Evolutionary conservation across 768 basidiomycete species (phyloP), one percentile per base, ranked within the genome.

Genomic region (Agaricus blazei): DNA sequence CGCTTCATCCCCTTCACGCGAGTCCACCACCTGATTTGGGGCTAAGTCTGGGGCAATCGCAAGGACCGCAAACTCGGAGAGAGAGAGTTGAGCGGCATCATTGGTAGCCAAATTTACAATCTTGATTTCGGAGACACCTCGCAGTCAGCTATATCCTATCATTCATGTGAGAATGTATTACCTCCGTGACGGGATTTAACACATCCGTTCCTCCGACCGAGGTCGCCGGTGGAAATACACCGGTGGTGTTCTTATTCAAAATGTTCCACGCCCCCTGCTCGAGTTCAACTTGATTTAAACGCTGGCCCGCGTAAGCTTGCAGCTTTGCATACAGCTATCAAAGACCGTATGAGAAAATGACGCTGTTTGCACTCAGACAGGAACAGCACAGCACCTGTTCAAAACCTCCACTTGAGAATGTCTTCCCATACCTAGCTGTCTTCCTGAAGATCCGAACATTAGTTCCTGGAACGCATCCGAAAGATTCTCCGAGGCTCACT

Each of bases 141-240:
- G 40, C 40, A 41, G 15, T 41, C 40, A 41, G 40, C 40, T 12
- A 14, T 2, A 5, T 3, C 1, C 6, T 41, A 41, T 5, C 19
- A 15, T 41, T 19, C 19, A 31, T 28, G 27, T 23, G 44, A 45
- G 46, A 15, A 15, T 45, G 14, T 15, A 24, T 9, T 54, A 75
- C 69, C 43, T 83, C 77, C 0, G 62, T 64, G 58, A 75, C 66
- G 7, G 72, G 72, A 48, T 80, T 74, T 9, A 84, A 72, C 57
- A 85, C 75, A 37, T 77, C 69, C 15, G 66, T 70, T 4, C 72
- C 73, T 46, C 78, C 69, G 29, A 79, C 64, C 9, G 70, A 63
- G 19, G 73, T 79, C 53, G 65, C 63, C 38, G 70, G 68, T n/a
- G 65, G 61, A 64, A 67, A 72, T 15, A 73, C 65, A 3, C 72